Conservation (phyloP, 2,329 filamentous ascomycete species). For the Ascochyta viciae-villosae region DNA sequence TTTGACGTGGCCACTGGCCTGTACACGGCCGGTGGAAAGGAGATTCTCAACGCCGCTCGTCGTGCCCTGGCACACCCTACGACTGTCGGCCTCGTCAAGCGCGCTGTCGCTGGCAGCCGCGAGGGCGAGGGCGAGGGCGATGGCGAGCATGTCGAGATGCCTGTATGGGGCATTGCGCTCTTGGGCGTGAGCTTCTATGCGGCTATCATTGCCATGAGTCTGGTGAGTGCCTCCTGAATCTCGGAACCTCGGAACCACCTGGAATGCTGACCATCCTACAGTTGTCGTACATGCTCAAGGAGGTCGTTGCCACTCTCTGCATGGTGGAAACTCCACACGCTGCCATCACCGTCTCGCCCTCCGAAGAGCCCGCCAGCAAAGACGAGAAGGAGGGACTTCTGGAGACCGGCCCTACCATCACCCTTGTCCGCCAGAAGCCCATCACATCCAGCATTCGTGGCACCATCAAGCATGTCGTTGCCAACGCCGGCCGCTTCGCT, state of each 20-base stretch:
- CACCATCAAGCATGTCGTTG: slow-evolving; percentile 67
- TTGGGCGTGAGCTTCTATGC: slow-evolving; percentile 46
- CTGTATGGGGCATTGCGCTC: slow-evolving; percentile 38
- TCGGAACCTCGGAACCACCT: not conserved
- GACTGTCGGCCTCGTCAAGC: slow-evolving; percentile 37
- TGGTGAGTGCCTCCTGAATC: slow-evolving; percentile 43
- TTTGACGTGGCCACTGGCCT: slow-evolving; percentile 13
- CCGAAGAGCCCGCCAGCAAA: slow-evolving; percentile 54
- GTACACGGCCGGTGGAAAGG: slow-evolving; percentile 13
- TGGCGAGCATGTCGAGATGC: slow-evolving; percentile 32
- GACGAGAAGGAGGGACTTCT: slow-evolving; percentile 50
- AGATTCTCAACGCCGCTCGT: slow-evolving; percentile 41
- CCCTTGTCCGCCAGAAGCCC: slow-evolving; percentile 60
- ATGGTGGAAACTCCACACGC: slow-evolving; percentile 68
- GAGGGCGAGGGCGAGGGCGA: slow-evolving; percentile 9
- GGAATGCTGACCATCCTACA: slow-evolving; percentile 21
- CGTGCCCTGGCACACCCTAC: slow-evolving; percentile 40
- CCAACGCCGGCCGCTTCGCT: slow-evolving; percentile 68
- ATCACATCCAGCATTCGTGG: slow-evolving; percentile 67
- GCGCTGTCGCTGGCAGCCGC: slow-evolving; percentile 22
- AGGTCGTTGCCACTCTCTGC: slow-evolving; percentile 67
- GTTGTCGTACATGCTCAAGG: slow-evolving; percentile 64
- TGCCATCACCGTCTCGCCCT: slow-evolving; percentile 57
- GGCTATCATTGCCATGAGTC: slow-evolving; percentile 52
- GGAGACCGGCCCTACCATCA: slow-evolving; percentile 49